Evolutionary conservation across 305 asterid genomes (phyloP).

Genomic region (Petunia hybrid): DNA sequence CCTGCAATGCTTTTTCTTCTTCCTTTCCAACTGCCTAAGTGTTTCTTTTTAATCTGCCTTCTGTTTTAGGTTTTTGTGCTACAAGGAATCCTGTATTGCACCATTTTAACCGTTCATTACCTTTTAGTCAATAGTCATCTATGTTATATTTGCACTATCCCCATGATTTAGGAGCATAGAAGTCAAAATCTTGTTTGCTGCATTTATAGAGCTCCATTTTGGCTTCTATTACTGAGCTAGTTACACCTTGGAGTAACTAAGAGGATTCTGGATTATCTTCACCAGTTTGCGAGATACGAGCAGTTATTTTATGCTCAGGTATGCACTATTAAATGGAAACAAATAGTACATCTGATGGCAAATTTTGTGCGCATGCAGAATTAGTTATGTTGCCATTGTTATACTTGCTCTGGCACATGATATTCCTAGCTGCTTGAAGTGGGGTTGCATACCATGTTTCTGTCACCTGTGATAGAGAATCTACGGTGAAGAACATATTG

Average conservation of each 20-base stretch:
- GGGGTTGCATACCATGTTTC: conserved; percentile 14
- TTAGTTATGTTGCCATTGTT: not conserved
- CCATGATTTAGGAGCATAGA: not conserved
- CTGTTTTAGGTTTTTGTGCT: conserved; percentile 18
- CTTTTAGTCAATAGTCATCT: not conserved
- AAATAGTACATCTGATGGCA: not conserved
- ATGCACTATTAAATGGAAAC: not conserved
- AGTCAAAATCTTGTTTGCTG: conserved; percentile 21
- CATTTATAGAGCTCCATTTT: conserved; percentile 18
- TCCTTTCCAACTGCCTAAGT: conserved; percentile 9
- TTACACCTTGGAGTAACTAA: conserved; percentile 24
- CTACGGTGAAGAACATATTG: not conserved
- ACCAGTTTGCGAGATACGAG: not conserved
- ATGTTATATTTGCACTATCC: not conserved
- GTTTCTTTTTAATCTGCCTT: conserved; percentile 23
- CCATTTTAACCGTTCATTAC: not conserved
- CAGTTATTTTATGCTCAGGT: not conserved
- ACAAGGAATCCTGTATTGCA: conserved; percentile 2
- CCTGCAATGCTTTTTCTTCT: conserved; percentile 20
- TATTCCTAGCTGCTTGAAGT: not conserved
- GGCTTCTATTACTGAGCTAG: not conserved
- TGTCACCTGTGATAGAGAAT: conserved; percentile 19
- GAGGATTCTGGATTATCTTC: conserved; percentile 10
- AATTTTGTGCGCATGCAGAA: not conserved
- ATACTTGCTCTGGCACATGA: conserved; percentile 4